These are phyloP conservation scores for Botrytis paeoniae DNA, from an alignment of 2,329 filamentous ascomycete genomes.

Conservation along the genomic window DNA sequence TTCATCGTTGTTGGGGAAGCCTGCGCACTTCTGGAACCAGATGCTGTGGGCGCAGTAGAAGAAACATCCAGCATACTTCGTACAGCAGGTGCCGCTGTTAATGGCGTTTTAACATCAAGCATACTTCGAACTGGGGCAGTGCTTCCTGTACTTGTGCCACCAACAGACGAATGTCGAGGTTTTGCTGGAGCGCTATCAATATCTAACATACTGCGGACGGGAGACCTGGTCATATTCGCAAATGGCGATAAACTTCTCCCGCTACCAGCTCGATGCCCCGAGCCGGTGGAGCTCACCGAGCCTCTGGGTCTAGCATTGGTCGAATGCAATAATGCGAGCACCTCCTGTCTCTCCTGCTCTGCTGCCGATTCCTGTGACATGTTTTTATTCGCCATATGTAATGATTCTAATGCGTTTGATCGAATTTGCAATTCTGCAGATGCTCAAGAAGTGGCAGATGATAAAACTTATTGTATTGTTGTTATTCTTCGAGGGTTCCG, in stretches of 20 bases:
- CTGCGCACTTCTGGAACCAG: slow-evolving; percentile 45
- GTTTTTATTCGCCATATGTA: slow-evolving; percentile 36
- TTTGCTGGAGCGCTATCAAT: slow-evolving; percentile 28
- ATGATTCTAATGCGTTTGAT: neutral
- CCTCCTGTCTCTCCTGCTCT: slow-evolving; percentile 73
- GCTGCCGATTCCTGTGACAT: slow-evolving; percentile 77
- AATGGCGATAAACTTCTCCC: slow-evolving; percentile 53
- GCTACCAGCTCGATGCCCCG: slow-evolving; percentile 21
- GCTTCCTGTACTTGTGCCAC: slow-evolving; percentile 15
- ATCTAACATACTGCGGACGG: slow-evolving; percentile 60
- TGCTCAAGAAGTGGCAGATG: slow-evolving; percentile 8
- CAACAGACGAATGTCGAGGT: slow-evolving; percentile 19
- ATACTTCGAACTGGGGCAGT: slow-evolving; percentile 58
- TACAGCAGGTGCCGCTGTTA: slow-evolving; percentile 42
- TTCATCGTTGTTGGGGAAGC: slow-evolving; percentile 46
- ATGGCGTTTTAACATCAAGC: slow-evolving; percentile 50
- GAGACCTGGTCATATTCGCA: slow-evolving; percentile 53
- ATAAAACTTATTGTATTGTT: neutral
- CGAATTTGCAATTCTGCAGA: slow-evolving; percentile 4
- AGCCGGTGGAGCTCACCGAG: slow-evolving; percentile 36
- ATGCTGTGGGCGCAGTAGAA: slow-evolving; percentile 32
- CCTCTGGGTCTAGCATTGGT: slow-evolving; percentile 28
- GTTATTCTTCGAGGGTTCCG: slow-evolving; percentile 1
- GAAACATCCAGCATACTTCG: slow-evolving; percentile 65
- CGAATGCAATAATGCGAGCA: slow-evolving; percentile 63